Evolutionary conservation across 768 basidiomycete genomes (phyloP), one percentile per base, ranked within the genome.

Genomic region (Pisolithus albus): DNA sequence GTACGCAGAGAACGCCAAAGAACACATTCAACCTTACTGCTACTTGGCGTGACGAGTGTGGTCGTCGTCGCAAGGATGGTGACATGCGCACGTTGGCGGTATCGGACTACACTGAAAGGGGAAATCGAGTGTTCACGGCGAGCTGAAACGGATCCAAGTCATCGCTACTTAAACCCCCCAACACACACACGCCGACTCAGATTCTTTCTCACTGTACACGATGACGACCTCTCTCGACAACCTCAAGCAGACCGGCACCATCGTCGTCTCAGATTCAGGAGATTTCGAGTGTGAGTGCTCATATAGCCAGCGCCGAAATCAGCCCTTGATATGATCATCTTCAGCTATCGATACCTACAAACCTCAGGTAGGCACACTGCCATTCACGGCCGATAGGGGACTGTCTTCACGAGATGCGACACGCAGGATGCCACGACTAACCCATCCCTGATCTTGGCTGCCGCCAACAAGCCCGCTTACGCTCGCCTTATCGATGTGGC

Each of bases 211-310:
- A 50, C 47, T 60, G 37, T 72, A 70, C 71, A 78, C 60, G 72
- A 89, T 88, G 88, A 75, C 86, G 56, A 88, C 77, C 63, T 87
- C 88, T 44, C 84, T 91, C 60, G 88, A 90, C 64, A 72, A 69
- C 54, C 88, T 95, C 67, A 95, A 95, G 67, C 80, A 86, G 61
- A 88, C 88, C 62, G 95, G 93, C 63, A 98, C 95, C 65, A 82
- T 88, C 69, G 94, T 98, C 72, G 92, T 95, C 65, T 93, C 91
- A 45, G 95, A 99, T 78, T 94, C 92, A 52, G 95, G 94, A 50
- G 94, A 96, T 73, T 95, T 96, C 66, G 90, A 89, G 72, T 79
- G 92, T 77, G 52, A 64, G 74, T 59, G 11, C 34, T 34, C 34
- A n/a, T 18, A 13, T 46, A 21, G 39, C 32, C 8, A 15, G 40